These are phyloP conservation scores for Xylaria sp. DNA, from an alignment of 2,329 filamentous ascomycete genomes.

Conservation along the genomic window DNA sequence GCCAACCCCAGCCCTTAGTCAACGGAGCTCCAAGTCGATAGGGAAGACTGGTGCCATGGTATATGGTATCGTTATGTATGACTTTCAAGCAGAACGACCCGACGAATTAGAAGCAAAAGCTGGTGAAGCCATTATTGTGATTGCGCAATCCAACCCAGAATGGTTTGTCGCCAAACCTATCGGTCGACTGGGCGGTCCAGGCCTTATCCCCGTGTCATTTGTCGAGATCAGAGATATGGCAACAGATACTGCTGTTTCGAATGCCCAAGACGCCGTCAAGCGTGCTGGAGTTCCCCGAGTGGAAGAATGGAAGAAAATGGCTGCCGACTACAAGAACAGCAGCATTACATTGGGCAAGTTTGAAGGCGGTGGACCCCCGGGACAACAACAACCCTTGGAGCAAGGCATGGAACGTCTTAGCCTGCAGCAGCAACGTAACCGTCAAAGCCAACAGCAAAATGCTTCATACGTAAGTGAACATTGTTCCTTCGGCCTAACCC, in stretches of 20 bases:
- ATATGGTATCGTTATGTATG: conserved; percentile 95
- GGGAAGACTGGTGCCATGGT: conserved; percentile 79
- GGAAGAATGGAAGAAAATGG: conserved; percentile 99
- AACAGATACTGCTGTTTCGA: conserved; percentile 78
- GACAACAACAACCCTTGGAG: conserved; percentile 59
- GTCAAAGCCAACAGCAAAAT: conserved; percentile 53
- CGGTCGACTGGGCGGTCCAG: conserved; percentile 90
- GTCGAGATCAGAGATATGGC: conserved; percentile 96
- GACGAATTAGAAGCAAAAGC: conserved; percentile 95
- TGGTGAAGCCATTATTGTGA: conserved; percentile 96
- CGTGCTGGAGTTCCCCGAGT: conserved; percentile 91
- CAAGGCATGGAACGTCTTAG: conserved; percentile 81
- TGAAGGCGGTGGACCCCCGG: conserved; percentile 58
- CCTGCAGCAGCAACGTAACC: conserved; percentile 58
- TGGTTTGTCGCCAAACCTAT: conserved; percentile 99
- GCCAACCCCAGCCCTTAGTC: conserved; percentile 45
- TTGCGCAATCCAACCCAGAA: conserved; percentile 96
- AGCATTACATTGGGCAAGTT: conserved; percentile 96
- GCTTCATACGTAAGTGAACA: conserved; percentile 33
- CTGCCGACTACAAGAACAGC: conserved; percentile 98
- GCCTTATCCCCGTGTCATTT: conserved; percentile 94
- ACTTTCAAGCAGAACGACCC: conserved; percentile 92
- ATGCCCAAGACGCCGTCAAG: conserved; percentile 83
- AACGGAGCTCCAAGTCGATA: conserved; percentile 58
- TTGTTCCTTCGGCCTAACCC: neutral